Percentiles rank a stretch among this genome's conserved stretches.
phyloP scores from a whole-genome alignment of 2,329 filamentous ascomycete species.

The Arthrobotrys entomopaga region DNA sequence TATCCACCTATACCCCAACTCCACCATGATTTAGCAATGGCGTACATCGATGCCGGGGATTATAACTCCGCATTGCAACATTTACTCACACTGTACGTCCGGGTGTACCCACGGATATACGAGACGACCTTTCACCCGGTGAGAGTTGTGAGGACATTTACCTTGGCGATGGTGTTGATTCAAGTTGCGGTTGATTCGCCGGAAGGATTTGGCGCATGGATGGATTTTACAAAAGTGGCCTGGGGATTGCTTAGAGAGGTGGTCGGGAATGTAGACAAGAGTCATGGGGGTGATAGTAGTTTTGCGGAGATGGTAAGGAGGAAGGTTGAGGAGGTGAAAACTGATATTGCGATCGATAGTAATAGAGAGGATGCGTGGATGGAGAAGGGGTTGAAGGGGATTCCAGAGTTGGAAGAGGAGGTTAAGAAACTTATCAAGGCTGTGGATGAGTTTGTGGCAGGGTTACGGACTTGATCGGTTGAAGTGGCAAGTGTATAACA shows the following conservation, averaged over 20 bases:
- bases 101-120: conserved; percentile 67
- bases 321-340: conserved; percentile 62
- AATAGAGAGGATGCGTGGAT: conserved; percentile 53
- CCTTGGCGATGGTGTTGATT: conserved; percentile 56
- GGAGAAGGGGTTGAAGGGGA: conserved; percentile 45
- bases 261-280: conserved; percentile 61
- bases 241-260: conserved; percentile 64
- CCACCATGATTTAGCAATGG: conserved; percentile 67
- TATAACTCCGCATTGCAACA: conserved; percentile 67
- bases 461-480: background rate
- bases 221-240: conserved; percentile 63
- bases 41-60: conserved; percentile 63
- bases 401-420: conserved; percentile 53
- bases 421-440: conserved; percentile 47
- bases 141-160: conserved; percentile 64
- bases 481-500: background rate
- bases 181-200: conserved; percentile 54
- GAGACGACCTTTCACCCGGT: conserved; percentile 67
- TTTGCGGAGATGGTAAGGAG: conserved; percentile 63
- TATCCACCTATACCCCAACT: conserved; percentile 69
- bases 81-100: conserved; percentile 66
- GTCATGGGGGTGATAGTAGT: conserved; percentile 63
- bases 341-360: conserved; percentile 59
- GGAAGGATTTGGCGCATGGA: conserved; percentile 60
- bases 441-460: conserved; percentile 37